Evolutionary conservation across 306 rosid species (phyloP).

Genomic region (Aeschynomene evenia): DNA sequence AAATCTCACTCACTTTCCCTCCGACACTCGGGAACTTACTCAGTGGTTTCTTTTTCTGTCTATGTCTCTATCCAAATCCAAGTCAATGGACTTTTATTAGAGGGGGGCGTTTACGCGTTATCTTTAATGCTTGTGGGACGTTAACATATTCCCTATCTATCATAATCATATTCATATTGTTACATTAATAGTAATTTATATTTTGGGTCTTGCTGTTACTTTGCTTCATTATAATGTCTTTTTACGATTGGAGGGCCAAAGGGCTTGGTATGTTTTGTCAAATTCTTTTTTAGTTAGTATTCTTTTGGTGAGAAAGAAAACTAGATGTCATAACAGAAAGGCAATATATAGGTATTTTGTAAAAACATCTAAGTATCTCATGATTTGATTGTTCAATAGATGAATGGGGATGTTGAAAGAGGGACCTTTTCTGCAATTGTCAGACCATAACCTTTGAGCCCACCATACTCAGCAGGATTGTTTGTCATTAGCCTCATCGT

Average conservation of each 20-base stretch:
- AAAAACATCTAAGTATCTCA: constrained; percentile 32
- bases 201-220: no score
- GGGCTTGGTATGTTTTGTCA: no score
- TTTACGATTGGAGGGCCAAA: no score
- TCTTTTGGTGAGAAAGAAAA: no score
- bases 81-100: neutral
- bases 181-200: no score
- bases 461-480: constrained; percentile 38
- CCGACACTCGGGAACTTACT: neutral
- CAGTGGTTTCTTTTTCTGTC: neutral
- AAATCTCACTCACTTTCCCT: neutral
- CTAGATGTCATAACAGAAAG: no score
- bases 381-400: constrained; percentile 26
- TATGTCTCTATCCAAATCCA: neutral
- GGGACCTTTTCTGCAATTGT: constrained; percentile 43
- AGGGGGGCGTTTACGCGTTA: constrained; percentile 25
- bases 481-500: constrained; percentile 51
- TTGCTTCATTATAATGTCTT: no score
- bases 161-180: no score
- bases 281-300: no score
- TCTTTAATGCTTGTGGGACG: constrained; percentile 2
- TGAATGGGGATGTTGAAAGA: constrained; percentile 28
- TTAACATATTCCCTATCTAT: neutral
- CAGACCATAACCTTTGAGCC: constrained; percentile 50
- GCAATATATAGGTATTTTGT: no score